A percentile compares a stretch with the other conserved stretches of the same genome.
These are phyloP conservation scores for Yarrowia alimentaria DNA, from an alignment of 805 yeast species.

Conservation along the genomic window DNA sequence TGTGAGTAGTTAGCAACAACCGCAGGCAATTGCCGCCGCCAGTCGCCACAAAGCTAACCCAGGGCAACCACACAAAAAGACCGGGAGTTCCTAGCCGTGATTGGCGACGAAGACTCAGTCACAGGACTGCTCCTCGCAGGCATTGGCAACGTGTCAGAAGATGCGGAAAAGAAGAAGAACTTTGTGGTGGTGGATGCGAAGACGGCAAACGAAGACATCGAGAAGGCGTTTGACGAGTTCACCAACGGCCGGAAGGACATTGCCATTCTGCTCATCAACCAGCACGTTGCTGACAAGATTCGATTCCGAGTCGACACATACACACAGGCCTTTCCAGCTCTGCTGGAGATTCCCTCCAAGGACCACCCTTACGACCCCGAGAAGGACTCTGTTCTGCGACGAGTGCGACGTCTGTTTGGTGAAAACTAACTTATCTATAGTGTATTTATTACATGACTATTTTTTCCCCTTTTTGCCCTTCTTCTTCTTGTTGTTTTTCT, in stretches of 20 bases:
- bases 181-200: conserved; percentile 80
- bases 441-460: not conserved
- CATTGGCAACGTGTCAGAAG: conserved; percentile 73
- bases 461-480: conserved; percentile 27
- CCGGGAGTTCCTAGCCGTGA: conserved; percentile 83
- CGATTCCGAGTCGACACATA: conserved; percentile 77
- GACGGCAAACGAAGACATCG: conserved; percentile 73
- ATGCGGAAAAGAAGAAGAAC: conserved; percentile 61
- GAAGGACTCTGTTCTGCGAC: conserved; percentile 90
- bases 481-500: conserved; percentile 32
- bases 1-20: conserved; percentile 8
- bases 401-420: conserved; percentile 93
- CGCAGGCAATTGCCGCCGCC: too few relatives aligned
- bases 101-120: conserved; percentile 97
- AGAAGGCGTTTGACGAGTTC: conserved; percentile 69
- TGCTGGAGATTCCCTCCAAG: conserved; percentile 94
- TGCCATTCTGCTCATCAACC: conserved; percentile 90
- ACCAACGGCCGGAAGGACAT: conserved; percentile 79
- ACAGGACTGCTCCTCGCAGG: conserved; percentile 96
- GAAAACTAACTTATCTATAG: conserved; percentile 49
- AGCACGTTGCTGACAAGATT: conserved; percentile 89
- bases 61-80: conserved; percentile 41
- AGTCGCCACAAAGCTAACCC: not conserved
- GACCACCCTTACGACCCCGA: conserved; percentile 98
- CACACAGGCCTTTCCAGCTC: conserved; percentile 92